A percentile compares a stretch with the other conserved stretches of the same genome.
phyloP scores from a whole-genome alignment of 805 yeast species.

The Lipomyces orientalis region DNA sequence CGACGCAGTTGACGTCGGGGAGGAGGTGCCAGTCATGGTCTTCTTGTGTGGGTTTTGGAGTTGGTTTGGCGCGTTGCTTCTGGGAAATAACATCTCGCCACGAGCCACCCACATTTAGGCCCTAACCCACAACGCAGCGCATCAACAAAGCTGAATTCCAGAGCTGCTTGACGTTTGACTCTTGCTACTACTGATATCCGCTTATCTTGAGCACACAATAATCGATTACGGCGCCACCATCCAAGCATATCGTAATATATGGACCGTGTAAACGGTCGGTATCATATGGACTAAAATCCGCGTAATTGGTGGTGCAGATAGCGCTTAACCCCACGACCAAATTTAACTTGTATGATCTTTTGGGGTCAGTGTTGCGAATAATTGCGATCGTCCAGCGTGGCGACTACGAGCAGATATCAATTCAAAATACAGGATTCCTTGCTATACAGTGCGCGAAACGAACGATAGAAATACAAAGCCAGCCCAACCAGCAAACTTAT shows the following conservation, averaged over 20 bases:
- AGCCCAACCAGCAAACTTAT: neutral
- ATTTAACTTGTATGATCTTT: too few relatives aligned
- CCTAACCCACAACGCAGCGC: neutral
- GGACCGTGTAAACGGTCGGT: too few relatives aligned
- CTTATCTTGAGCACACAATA: too few relatives aligned
- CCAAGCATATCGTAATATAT: too few relatives aligned
- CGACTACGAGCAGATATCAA: too few relatives aligned
- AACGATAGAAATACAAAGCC: constrained; percentile 2
- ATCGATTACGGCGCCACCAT: too few relatives aligned
- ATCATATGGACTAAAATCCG: too few relatives aligned
- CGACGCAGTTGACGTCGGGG: neutral
- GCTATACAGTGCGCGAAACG: neutral
- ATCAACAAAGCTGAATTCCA: too few relatives aligned
- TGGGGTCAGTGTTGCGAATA: neutral
- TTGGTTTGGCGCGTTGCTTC: neutral
- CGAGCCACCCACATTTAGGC: neutral
- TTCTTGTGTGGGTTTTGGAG: neutral
- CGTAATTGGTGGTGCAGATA: too few relatives aligned
- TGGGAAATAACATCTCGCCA: neutral
- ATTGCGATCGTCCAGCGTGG: neutral
- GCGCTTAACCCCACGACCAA: too few relatives aligned
- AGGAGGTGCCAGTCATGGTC: neutral
- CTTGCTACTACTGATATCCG: too few relatives aligned
- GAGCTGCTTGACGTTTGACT: too few relatives aligned
- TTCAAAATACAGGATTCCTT: neutral